Evolutionary conservation across 1,139 yeast species (phyloP).

Genomic region (Debaryomycetaceae sp.): DNA sequence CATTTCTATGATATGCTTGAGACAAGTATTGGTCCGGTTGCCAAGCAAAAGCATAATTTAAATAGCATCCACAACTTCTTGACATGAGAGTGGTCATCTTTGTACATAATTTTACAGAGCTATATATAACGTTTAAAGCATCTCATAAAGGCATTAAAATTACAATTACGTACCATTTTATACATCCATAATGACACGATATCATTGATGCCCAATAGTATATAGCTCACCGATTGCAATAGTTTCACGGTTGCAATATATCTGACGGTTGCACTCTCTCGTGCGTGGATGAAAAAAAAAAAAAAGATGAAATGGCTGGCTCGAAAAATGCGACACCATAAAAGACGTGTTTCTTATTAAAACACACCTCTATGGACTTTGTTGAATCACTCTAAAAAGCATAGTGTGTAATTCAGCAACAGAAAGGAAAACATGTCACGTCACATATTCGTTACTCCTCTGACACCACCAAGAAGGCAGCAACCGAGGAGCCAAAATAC

Average conservation of each 20-base stretch:
- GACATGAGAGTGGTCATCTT: neutral
- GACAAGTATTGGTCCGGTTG: constrained; percentile 17
- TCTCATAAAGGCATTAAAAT: too few species aligned
- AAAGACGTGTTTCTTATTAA: neutral
- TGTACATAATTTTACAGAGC: too few species aligned
- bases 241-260: too few species aligned
- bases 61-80: constrained; percentile 23
- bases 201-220: too few species aligned
- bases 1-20: constrained; percentile 25
- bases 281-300: constrained; percentile 1
- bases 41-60: constrained; percentile 20
- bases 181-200: too few species aligned
- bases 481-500: constrained; percentile 1
- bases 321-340: neutral
- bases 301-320: constrained; percentile 3
- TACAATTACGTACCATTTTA: too few species aligned
- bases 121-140: too few species aligned
- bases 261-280: too few species aligned
- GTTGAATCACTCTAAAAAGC: too few species aligned
- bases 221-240: too few species aligned
- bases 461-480: constrained; percentile 9
- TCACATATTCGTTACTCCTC: constrained; percentile 6
- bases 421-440: neutral
- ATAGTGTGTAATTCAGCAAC: neutral
- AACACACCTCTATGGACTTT: neutral